Conservation (phyloP, 129 eudicot species). For the Cynara cardunculus region DNA sequence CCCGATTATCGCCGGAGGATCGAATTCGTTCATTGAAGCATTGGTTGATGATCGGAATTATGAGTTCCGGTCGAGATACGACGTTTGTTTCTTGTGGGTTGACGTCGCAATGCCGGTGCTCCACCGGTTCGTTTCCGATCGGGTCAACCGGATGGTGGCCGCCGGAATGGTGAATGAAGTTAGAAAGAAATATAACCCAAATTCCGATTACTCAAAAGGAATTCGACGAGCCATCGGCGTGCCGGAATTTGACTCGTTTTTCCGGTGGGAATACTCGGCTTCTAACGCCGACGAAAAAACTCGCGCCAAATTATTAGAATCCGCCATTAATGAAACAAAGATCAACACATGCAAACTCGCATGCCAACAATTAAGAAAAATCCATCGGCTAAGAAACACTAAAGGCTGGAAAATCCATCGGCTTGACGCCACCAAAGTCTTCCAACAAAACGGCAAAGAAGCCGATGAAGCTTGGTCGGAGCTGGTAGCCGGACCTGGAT, state of each 20-base stretch:
- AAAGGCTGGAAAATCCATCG: conserved; percentile 73
- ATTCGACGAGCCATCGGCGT: conserved; percentile 73
- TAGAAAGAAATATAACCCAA: conserved; percentile 36
- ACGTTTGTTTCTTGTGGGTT: conserved; percentile 85
- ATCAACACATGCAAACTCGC: conserved; percentile 59
- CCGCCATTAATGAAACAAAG: conserved; percentile 56
- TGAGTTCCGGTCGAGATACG: conserved; percentile 51
- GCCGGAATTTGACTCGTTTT: conserved; percentile 62
- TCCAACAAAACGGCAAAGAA: conserved; percentile 28
- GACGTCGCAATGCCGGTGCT: conserved; percentile 71
- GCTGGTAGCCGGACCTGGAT: conserved; percentile 42
- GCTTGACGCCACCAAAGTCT: conserved; percentile 72
- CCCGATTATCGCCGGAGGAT: conserved; percentile 88
- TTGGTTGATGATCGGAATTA: conserved; percentile 41
- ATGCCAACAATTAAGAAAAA: conserved; percentile 53
- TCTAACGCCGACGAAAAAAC: conserved; percentile 22
- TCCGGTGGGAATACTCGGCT: conserved; percentile 40
- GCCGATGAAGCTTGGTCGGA: conserved; percentile 54
- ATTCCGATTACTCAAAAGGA: conserved; percentile 62
- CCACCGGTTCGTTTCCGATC: conserved; percentile 38
- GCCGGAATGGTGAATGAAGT: conserved; percentile 71
- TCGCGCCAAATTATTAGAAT: conserved; percentile 31
- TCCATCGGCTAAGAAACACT: conserved; percentile 39
- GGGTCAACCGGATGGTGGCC: conserved; percentile 78
- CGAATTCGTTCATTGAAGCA: conserved; percentile 76